Percentiles rank a stretch among this genome's conserved stretches.
These are phyloP conservation scores for Dimocarpus longan DNA, from an alignment of 345 rosid species.

Conservation along the genomic window DNA sequence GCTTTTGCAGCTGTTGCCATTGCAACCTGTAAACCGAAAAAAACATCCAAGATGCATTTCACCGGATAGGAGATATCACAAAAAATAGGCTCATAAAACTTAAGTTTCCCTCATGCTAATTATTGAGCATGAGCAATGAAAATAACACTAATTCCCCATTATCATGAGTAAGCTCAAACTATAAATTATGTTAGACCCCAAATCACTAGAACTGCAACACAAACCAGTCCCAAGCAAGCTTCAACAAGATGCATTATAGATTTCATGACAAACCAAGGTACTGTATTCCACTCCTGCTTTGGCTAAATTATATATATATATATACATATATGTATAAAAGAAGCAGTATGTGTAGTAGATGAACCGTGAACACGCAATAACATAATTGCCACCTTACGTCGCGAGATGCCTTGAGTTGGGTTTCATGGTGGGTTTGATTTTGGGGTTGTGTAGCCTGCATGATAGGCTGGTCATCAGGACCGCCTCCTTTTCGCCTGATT, in stretches of 20 bases:
- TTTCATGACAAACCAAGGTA: not conserved
- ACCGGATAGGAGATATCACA: constrained; percentile 19
- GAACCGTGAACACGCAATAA: constrained; percentile 44
- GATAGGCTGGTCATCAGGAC: constrained; percentile 40
- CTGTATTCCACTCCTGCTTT: not conserved
- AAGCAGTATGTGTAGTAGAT: constrained; percentile 16
- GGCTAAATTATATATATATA: not conserved
- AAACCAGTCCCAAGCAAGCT: not conserved
- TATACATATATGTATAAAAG: too few species aligned
- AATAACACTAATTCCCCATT: not conserved
- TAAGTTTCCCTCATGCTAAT: not conserved
- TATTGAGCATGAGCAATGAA: not conserved
- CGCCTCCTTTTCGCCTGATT: constrained; percentile 62
- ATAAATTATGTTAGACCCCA: not conserved
- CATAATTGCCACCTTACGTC: constrained; percentile 86
- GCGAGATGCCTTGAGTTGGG: constrained; percentile 98
- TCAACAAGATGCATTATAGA: too few species aligned
- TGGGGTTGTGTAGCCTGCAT: constrained; percentile 35
- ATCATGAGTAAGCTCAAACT: not conserved
- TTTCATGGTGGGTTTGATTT: constrained; percentile 61
- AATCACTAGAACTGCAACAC: not conserved
- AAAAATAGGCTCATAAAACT: not conserved
- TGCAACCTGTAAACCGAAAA: constrained; percentile 67
- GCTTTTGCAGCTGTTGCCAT: constrained; percentile 99
- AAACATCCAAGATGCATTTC: constrained; percentile 37